Conservation (phyloP, 2,329 filamentous ascomycete genomes). For the Aspergillus bombycis region DNA sequence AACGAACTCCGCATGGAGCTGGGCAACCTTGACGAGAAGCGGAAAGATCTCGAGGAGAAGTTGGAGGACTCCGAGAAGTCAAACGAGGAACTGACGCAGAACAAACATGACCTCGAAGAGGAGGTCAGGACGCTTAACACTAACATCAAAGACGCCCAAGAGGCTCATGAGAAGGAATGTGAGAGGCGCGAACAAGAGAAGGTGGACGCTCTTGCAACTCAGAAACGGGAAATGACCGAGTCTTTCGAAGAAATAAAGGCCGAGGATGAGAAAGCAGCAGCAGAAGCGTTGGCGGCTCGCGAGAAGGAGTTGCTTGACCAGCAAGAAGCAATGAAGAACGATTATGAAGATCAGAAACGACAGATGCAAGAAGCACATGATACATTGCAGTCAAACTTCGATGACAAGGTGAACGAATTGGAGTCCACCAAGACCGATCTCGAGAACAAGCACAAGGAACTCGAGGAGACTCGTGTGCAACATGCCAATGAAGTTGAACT, state of each 20-base stretch:
- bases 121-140: conserved; percentile 43
- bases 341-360: conserved; percentile 43
- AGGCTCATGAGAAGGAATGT: conserved; percentile 47
- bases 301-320: conserved; percentile 50
- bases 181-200: conserved; percentile 37
- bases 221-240: conserved; percentile 51
- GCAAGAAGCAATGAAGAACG: conserved; percentile 36
- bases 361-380: conserved; percentile 41
- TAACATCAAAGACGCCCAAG: conserved; percentile 44
- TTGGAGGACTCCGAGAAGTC: conserved; percentile 48
- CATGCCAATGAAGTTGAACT: conserved; percentile 31
- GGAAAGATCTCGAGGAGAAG: conserved; percentile 54
- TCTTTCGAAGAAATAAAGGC: conserved; percentile 51
- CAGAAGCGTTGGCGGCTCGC: conserved; percentile 40
- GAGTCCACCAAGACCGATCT: conserved; percentile 26
- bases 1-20: conserved; percentile 56
- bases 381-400: conserved; percentile 40
- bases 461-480: conserved; percentile 26
- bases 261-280: conserved; percentile 45
- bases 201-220: conserved; percentile 39
- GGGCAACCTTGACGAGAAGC: conserved; percentile 54
- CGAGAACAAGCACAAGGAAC: conserved; percentile 31
- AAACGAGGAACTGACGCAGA: conserved; percentile 48
- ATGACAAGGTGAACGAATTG: conserved; percentile 38
- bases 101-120: conserved; percentile 49